Conservation (phyloP, 495 filamentous ascomycete genomes). For the Acidomyces sp. region DNA sequence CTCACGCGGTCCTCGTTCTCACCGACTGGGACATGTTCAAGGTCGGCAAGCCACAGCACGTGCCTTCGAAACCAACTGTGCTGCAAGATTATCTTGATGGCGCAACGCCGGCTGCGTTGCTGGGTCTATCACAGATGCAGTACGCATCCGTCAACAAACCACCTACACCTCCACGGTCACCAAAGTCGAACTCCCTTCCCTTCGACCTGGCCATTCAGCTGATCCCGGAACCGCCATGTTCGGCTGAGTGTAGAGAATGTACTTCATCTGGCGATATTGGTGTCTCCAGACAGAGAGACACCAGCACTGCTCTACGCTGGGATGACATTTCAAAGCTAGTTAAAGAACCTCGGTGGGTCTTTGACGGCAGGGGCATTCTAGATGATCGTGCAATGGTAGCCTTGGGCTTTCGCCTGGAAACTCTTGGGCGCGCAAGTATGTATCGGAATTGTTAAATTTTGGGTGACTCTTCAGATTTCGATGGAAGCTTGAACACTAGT, state of each 20-base stretch:
- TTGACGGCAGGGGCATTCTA: conserved; percentile 55
- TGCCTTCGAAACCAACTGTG: background rate
- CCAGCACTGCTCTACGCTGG: conserved; percentile 37
- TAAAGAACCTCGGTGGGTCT: conserved; percentile 55
- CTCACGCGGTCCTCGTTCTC: conserved; percentile 45
- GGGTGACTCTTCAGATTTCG: too few relatives aligned
- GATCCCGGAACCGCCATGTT: conserved; percentile 8
- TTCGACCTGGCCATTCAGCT: conserved; percentile 1
- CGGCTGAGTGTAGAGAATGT: conserved; percentile 9
- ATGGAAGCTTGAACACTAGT: too few relatives aligned
- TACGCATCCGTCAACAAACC: conserved; percentile 2
- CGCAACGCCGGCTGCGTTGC: conserved; percentile 8
- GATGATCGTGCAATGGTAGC: conserved; percentile 28
- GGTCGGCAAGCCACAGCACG: conserved; percentile 10
- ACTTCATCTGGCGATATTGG: background rate
- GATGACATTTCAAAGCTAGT: conserved; percentile 39
- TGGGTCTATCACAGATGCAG: background rate
- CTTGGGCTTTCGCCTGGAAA: conserved; percentile 13
- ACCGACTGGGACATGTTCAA: conserved; percentile 57
- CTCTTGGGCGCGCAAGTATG: conserved; percentile 13
- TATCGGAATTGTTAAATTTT: too few relatives aligned
- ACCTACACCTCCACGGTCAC: conserved; percentile 21
- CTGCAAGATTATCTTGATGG: conserved; percentile 4
- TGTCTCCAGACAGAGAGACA: conserved; percentile 5
- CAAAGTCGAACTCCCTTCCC: conserved; percentile 7